These are phyloP conservation scores for Colletotrichum nymphaeae DNA, from an alignment of 2,329 filamentous ascomycete species.

Conservation along the genomic window DNA sequence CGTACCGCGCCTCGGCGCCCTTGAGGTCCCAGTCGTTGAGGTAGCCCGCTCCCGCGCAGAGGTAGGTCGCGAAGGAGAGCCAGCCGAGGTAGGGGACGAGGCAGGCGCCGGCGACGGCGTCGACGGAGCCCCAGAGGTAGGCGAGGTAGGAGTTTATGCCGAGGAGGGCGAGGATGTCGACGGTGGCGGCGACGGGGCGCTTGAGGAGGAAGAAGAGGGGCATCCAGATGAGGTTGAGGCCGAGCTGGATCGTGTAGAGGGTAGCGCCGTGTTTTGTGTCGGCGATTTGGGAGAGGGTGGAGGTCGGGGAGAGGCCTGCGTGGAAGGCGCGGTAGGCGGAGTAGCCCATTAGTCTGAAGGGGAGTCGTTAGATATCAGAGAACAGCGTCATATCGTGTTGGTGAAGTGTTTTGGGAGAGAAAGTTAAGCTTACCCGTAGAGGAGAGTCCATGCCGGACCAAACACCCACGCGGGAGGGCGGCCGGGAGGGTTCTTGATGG, in stretches of 20 bases:
- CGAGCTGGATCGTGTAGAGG: conserved; percentile 88
- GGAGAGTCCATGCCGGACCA: conserved; percentile 72
- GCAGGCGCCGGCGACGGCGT: conserved; percentile 77
- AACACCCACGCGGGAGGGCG: conserved; percentile 72
- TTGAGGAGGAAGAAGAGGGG: conserved; percentile 89
- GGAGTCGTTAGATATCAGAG: neutral
- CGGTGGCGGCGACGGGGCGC: conserved; percentile 78
- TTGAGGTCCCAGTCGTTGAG: conserved; percentile 75
- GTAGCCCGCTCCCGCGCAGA: conserved; percentile 76
- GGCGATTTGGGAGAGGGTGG: conserved; percentile 63
- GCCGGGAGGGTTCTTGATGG: conserved; percentile 75
- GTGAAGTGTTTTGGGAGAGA: conserved; percentile 3
- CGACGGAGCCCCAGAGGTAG: conserved; percentile 80
- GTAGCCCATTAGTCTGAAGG: conserved; percentile 80
- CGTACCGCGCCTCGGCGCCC: conserved; percentile 37
- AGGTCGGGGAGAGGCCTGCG: conserved; percentile 68
- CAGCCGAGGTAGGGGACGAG: conserved; percentile 87
- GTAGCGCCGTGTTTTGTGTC: conserved; percentile 77
- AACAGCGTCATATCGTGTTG: conserved; percentile 7
- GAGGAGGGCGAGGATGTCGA: conserved; percentile 78
- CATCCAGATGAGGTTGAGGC: conserved; percentile 89
- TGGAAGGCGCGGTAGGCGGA: conserved; percentile 82
- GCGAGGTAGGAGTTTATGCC: conserved; percentile 80
- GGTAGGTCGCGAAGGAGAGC: conserved; percentile 88
- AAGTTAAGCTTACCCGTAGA: conserved; percentile 63